Base-by-base conservation (phyloP, 257 asterid species). In the Dorcoceras hygrometricum region DNA sequence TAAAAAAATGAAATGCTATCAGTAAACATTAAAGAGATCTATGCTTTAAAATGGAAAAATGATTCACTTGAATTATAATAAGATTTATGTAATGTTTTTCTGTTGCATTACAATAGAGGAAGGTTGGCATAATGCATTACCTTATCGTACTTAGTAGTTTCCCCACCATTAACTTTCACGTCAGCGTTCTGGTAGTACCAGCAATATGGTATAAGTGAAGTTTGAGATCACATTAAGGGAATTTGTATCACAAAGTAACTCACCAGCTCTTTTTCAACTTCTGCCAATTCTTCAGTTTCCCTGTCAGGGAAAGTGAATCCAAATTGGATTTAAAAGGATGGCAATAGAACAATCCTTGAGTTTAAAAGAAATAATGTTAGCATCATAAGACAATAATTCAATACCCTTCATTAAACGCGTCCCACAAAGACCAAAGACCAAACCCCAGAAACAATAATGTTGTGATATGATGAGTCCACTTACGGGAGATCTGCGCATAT, bases 381-480 rank as follows among this genome's bases (percentile, higher is more conserved):
- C 63, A 69, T 4, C 58, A 27, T 66, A 57, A 56, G 65, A 57
- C 23, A 63, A 59, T n/a, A 69, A 68, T 32, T 53, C 62, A 65
- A 50, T 84, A 91, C 98, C 96, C 93, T 5, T 85, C 99, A 16
- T 77, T 72, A 74, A 85, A 90, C 67, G 96, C 99, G 74, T 94
- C 99, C 97, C 96, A 81, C 34, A 94, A 79, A 74, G 99, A 94
- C 99, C 99, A 94, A 34, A 94, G 31, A 61, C 99, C 99, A 73
- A 94, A 94, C 54, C 88, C 97, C 78, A 94, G 69, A 81, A 94
- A 90, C 76, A 88, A 76, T 34, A 88, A 6, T 46, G 96, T 94
- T 24, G 97, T 94, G 65, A 94, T 77, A 66, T 94, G 97, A 86
- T 90, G 99, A 66, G 97, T 87, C 99, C 90, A 90, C 80, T 87